Base-by-base conservation (phyloP, 1,139 yeast species). In the Diutina sp. region DNA sequence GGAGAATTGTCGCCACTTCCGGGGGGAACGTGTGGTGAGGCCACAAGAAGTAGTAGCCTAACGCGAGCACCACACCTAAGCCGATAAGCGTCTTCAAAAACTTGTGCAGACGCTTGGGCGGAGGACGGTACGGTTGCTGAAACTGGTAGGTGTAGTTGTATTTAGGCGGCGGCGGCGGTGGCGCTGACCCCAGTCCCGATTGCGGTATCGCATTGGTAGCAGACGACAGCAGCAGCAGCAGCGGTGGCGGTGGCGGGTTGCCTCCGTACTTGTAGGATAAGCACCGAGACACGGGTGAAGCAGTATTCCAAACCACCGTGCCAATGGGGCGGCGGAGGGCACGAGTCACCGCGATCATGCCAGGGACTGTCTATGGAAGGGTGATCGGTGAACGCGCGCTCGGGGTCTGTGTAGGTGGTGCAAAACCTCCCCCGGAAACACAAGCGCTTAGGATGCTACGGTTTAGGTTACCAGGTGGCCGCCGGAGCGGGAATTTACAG, bases 1-100 rank as follows among this genome's bases (percentile, higher is more conserved):
- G 75, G 61, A 90, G 72, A 46, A 80, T 75, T 55, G 74, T 76
- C 28, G 96, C 95, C 12, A 90, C 96, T 56, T 71, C 64, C 60
- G 72, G 58, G 38, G 84, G 79, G 57, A 76, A 76, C 5, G 78
- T 72, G 64, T 78, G 82, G 59, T 79, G 80, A 12, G 89, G 89
- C 85, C 87, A 83, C 67, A 74, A 80, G 59, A 74, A 63, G 68
- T 79, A 82, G 72, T 28, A 38, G 3, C 35, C 46, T 4, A 28
- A 14, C 6, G 30, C 54, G 14, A 16, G 35, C 28, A 18, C 28
- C 14, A 30, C 44, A 2, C 28, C 53, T 6, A 44, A n/a, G 7
- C 18, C 25, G 1, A 44, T 6, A 7, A 44, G 11, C 8, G 21
- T 21, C 25, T 44, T n/a, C 6, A 44, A 6, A 7, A 46, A 46